Conservation (phyloP, 345 rosid species). For the Syzygium aromaticum region DNA sequence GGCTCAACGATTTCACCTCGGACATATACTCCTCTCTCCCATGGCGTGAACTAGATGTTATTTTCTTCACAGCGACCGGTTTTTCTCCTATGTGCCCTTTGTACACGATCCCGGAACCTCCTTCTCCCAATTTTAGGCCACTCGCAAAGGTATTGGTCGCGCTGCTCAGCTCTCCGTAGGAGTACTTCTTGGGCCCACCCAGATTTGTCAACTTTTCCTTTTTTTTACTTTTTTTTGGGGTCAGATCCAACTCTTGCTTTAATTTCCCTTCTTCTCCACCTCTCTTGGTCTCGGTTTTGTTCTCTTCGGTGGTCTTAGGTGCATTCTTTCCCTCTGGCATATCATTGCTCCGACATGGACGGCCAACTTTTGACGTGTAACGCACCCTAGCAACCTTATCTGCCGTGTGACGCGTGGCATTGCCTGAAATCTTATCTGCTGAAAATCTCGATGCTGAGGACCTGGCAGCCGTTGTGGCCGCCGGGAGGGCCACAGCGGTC, state of each 20-base stretch:
- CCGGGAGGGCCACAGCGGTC: conserved; percentile 68
- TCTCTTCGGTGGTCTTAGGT: no score
- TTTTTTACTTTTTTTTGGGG: no score
- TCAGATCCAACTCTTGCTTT: no score
- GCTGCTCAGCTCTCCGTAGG: no score
- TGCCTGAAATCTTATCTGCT: not conserved
- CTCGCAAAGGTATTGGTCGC: not conserved
- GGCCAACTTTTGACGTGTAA: no score
- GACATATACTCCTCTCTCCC: not conserved
- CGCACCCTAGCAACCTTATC: not conserved
- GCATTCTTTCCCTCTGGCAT: no score
- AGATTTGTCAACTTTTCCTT: no score
- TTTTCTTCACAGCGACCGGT: not conserved
- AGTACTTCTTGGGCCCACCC: no score
- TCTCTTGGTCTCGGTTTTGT: no score
- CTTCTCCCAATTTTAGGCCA: not conserved
- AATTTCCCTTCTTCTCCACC: no score
- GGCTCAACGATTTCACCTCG: no score
- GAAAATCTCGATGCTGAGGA: not conserved
- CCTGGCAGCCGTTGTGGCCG: conserved; percentile 58
- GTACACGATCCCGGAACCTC: not conserved
- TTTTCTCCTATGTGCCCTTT: not conserved
- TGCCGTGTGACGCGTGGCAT: not conserved
- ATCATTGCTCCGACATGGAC: no score
- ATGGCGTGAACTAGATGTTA: accelerated